Base-by-base conservation (phyloP, 1,284 basidiomycete species). In the Omphalotus olearius region DNA sequence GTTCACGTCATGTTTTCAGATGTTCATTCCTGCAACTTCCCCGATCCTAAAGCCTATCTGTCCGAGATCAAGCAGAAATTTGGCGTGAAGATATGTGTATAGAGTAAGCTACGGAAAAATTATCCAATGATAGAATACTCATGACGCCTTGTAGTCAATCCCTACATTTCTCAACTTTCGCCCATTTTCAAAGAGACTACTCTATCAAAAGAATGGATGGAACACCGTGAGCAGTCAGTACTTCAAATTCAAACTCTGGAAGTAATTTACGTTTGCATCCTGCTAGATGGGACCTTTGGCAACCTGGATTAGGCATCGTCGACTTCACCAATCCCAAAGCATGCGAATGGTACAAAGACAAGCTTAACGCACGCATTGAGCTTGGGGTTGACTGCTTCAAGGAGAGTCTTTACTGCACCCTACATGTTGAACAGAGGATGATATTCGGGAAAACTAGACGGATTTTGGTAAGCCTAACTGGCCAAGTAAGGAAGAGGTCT, bases 1-100 rank as follows among this genome's bases (percentile, higher is more conserved):
- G 10, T 14, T 20, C 20, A 16, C 36, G 48, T 38, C 14, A 7
- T 5, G 10, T 50, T 10, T 28, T 53, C 20, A 82, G 82, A 81
- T 88, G 84, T 59, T 85, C 82, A 9, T 90, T 88, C 82, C 85
- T 2, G 83, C 23, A 79, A 80, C 59, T 89, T 90, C 73, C 85
- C 85, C 5, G 75, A 89, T 60, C 85, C 86, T 1, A 76, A 79
- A 56, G 75, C 73, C 25, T 88, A 88, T 61, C 73, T 90, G 6
- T 59, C 77, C 2, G 76, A 80, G 46, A 83, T 89, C 66, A 88
- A 88, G 66, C 61, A 72, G 36, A 82, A 80, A 60, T 88, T 83
- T 62, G 78, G 78, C 20, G 84, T 88, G 47, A 83, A 86, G 60
- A 78, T 88, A 47, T 88, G 86, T 57, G 71, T 85, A 4, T 90